Percentiles rank a stretch among this genome's conserved stretches.
Conservation (phyloP, 305 asterid genomes). For the Solanum hybrid region DNA sequence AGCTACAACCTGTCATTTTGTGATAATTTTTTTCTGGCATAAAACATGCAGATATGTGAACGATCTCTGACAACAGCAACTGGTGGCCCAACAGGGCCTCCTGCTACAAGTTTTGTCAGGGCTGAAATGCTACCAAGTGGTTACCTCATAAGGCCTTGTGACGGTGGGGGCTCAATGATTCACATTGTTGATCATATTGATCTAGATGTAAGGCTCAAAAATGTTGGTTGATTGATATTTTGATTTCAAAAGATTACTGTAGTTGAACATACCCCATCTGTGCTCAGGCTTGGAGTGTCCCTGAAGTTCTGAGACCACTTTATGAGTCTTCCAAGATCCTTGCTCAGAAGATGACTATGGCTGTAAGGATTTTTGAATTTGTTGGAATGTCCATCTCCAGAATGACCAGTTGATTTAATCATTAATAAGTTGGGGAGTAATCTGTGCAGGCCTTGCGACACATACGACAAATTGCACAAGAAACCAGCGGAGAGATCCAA, state of each 20-base stretch:
- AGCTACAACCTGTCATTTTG: not conserved
- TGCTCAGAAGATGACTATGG: constrained; percentile 96
- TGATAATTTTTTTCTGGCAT: not conserved
- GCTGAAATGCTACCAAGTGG: constrained; percentile 97
- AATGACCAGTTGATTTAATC: not conserved
- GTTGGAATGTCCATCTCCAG: not conserved
- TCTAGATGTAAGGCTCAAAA: constrained; percentile 49
- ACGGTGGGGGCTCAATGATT: constrained; percentile 90
- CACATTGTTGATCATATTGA: constrained; percentile 96
- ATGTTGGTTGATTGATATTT: not conserved
- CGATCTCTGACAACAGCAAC: constrained; percentile 69
- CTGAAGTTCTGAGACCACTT: constrained; percentile 95
- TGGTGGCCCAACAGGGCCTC: constrained; percentile 85
- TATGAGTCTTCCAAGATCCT: constrained; percentile 89
- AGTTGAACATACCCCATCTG: not conserved
- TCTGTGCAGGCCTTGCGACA: constrained; percentile 62
- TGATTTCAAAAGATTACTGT: not conserved
- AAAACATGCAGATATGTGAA: constrained; percentile 67
- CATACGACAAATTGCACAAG: constrained; percentile 85
- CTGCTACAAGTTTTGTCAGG: constrained; percentile 65
- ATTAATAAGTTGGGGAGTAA: not conserved
- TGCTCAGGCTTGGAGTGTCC: constrained; percentile 73
- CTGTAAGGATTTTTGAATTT: constrained; percentile 34
- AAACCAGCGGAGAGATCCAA: constrained; percentile 75
- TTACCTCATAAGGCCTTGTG: constrained; percentile 84